Base-by-base conservation (phyloP, 495 filamentous ascomycete species). In the Hyaloscypha bicolor region DNA sequence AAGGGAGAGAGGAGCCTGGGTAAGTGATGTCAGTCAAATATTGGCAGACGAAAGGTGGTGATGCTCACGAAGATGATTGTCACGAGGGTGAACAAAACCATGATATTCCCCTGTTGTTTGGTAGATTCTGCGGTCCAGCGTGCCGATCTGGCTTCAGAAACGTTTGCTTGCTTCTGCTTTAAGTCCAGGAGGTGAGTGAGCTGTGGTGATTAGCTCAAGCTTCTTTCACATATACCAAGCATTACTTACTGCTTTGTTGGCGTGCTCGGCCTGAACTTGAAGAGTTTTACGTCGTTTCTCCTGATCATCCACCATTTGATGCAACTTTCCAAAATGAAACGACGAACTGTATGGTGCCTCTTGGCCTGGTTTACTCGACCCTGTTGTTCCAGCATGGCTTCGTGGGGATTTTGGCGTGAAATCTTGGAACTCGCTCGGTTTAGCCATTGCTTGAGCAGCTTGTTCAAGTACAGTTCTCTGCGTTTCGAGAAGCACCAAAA, bases 141-240 rank as follows among this genome's bases (percentile, higher is more conserved):
- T n/a, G 62, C 62, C 6, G 37, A 60, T 51, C 35, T 32, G 19
- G 67, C 67, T 55, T 69, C 67, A 8, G 62, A 65, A n/a, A 65
- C 37, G 31, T 62, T 60, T 4, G 67, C 67, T 39, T 69, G 61
- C 33, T 69, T 69, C 37, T 66, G 82, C 63, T 85, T 85, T 9
- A 86, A 75, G 55, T 86, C 83, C 0, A 86, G 56, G 42, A 69
- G 67, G 31, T 62, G 37, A 32, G 62, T 62, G 16, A 69, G 32
- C 63, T 65, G 16, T 14, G 56, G 9, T 60, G 25, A 31, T 37
- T 32, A 60, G 19, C 12, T 37, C 30, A 4, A 32, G 14, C 0
- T 35, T 19, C 22, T 19, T 37, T 21, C 31, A 60, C 8, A 37
- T n/a, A 11, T 35, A 30, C 3, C 31, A 5, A 33, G 33, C 19